A percentile compares a stretch with the other conserved stretches of the same genome.
phyloP scores from a whole-genome alignment of 1,139 yeast genomes.

The Citeromyces siamensis region DNA sequence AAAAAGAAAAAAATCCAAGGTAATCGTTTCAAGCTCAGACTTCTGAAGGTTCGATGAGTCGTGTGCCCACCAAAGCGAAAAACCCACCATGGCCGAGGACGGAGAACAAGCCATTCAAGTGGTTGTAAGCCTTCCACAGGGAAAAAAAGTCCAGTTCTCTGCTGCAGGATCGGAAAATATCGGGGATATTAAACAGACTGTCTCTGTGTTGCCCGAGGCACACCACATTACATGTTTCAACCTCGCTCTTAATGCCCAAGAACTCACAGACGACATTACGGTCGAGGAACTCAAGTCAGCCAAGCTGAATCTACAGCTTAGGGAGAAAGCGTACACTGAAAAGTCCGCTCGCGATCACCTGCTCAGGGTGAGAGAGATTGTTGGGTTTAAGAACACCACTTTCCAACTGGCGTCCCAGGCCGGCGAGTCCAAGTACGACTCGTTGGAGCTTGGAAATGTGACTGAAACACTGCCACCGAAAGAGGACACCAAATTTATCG shows the following conservation, averaged over 20 bases:
- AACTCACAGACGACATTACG: conserved; percentile 20
- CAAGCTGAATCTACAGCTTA: conserved; percentile 20
- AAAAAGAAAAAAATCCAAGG: too few relatives aligned
- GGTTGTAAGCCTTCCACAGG: conserved; percentile 16
- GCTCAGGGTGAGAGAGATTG: conserved; percentile 29
- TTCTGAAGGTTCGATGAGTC: too few relatives aligned
- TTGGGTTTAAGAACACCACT: conserved; percentile 23
- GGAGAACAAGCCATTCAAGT: conserved; percentile 7
- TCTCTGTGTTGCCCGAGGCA: conserved; percentile 40
- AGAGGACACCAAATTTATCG: conserved; percentile 5
- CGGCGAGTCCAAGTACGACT: conserved; percentile 8
- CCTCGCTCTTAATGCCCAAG: conserved; percentile 25
- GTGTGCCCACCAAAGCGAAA: too few relatives aligned
- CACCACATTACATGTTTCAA: conserved; percentile 52
- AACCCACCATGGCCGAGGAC: conserved; percentile 1
- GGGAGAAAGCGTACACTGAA: conserved; percentile 31
- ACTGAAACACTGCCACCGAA: conserved; percentile 15
- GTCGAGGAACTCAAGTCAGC: conserved; percentile 22
- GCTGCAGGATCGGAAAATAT: conserved; percentile 32
- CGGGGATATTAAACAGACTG: conserved; percentile 45
- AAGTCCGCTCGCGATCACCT: conserved; percentile 33
- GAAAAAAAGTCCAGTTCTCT: conserved; percentile 23
- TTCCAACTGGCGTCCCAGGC: conserved; percentile 14
- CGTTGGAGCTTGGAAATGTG: conserved; percentile 10
- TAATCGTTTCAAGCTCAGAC: too few relatives aligned